Evolutionary conservation across 2,329 filamentous ascomycete species (phyloP).

Genomic region (Camillea tinctor): DNA sequence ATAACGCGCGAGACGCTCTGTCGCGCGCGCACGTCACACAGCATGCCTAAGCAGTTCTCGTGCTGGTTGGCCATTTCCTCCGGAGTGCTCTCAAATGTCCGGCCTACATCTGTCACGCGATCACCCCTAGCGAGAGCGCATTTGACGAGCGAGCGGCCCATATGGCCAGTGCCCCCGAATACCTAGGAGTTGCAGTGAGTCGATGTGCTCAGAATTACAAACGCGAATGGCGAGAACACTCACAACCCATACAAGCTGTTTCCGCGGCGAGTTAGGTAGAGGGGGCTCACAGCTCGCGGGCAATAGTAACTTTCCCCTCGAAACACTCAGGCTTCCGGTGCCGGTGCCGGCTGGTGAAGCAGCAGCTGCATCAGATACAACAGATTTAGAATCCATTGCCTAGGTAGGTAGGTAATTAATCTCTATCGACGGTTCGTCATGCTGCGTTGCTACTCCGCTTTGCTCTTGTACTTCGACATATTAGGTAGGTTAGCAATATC

Average conservation of each 20-base stretch:
- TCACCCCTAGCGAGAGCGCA: conserved; percentile 78
- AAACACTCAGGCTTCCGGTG: conserved; percentile 19
- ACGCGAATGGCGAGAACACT: conserved; percentile 32
- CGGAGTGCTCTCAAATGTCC: conserved; percentile 72
- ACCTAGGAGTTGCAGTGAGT: conserved; percentile 50
- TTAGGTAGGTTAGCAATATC: not conserved
- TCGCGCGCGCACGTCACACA: conserved; percentile 85
- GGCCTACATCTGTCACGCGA: conserved; percentile 81
- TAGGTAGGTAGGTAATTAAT: not conserved
- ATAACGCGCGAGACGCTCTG: conserved; percentile 75
- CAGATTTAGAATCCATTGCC: conserved; percentile 29
- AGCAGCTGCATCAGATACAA: conserved; percentile 24
- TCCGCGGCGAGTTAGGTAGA: conserved; percentile 63
- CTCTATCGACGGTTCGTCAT: conserved; percentile 18
- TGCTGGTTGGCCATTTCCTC: conserved; percentile 72
- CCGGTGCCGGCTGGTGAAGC: conserved; percentile 20
- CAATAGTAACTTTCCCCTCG: conserved; percentile 54
- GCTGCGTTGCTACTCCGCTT: not conserved
- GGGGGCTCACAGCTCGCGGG: conserved; percentile 87
- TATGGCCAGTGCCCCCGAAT: conserved; percentile 96
- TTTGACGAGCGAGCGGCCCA: conserved; percentile 87
- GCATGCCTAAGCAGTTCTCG: conserved; percentile 70
- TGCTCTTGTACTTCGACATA: not conserved
- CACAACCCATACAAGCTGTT: conserved; percentile 87
- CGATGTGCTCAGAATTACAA: not conserved